Evolutionary conservation across 2,329 filamentous ascomycete species (phyloP).

Genomic region (Talaromyces atroroseus): DNA sequence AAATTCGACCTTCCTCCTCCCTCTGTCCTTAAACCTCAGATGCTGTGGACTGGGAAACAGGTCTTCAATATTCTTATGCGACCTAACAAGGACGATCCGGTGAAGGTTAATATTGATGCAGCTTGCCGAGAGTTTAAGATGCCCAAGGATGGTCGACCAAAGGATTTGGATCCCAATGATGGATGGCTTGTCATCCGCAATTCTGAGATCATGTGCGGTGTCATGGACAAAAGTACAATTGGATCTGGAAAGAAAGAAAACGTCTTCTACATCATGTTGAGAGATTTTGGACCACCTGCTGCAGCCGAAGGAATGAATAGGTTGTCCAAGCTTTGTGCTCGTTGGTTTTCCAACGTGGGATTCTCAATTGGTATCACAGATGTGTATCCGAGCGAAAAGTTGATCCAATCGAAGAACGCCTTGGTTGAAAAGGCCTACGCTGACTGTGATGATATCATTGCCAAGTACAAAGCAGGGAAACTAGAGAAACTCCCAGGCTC

Average conservation of each 20-base stretch:
- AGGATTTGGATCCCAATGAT: conserved; percentile 75
- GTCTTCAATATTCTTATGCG: conserved; percentile 88
- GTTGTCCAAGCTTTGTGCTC: conserved; percentile 80
- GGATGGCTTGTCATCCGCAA: conserved; percentile 90
- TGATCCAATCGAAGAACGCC: conserved; percentile 67
- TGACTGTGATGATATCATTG: conserved; percentile 77
- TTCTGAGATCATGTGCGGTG: conserved; percentile 93
- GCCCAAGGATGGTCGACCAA: conserved; percentile 34
- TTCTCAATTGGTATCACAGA: conserved; percentile 97
- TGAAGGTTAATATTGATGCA: conserved; percentile 87
- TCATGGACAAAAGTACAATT: conserved; percentile 98
- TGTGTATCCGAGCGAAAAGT: conserved; percentile 71
- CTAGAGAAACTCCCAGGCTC: conserved; percentile 83
- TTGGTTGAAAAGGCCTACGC: conserved; percentile 74
- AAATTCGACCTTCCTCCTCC: conserved; percentile 82
- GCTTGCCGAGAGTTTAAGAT: conserved; percentile 70
- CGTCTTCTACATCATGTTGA: conserved; percentile 91
- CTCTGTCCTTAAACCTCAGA: conserved; percentile 75
- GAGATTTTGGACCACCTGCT: conserved; percentile 87
- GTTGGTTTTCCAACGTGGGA: conserved; percentile 81
- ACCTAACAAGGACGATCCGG: conserved; percentile 75
- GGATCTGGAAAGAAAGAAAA: conserved; percentile 96
- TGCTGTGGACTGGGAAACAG: conserved; percentile 95
- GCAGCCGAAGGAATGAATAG: conserved; percentile 92
- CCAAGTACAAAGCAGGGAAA: conserved; percentile 71